Evolutionary conservation across 257 asterid species (phyloP), one percentile per base, ranked within the genome.

Genomic region (Eucommia ulmoides): DNA sequence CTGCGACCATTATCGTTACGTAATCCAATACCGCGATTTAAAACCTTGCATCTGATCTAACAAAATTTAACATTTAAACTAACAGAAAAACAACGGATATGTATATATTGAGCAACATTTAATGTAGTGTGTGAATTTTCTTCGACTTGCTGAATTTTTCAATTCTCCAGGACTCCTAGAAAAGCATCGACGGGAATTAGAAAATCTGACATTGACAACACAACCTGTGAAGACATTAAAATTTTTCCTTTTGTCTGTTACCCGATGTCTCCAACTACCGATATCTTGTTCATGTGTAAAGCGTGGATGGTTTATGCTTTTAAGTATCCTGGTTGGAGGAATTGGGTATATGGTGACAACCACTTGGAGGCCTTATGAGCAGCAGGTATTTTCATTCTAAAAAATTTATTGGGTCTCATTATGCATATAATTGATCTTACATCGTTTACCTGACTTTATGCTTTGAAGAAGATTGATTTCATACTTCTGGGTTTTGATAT

Each of bases 161-260:
- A n/a, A n/a, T 41, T 22, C 60, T 24, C 22, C 50, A 84, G 94
- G 75, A 51, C 72, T 81, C 60, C 85, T 65, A 42, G 50, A 52
- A 48, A 75, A 66, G 61, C 85, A 78, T 52, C 72, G 74, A 29
- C 68, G 63, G 63, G 94, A 83, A 61, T 56, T 80, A 56, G 79
- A 80, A 49, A 74, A 63, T 45, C 49, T 83, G 61, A 64, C 69
- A 26, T 66, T 83, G 66, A 59, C 62, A n/a, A 61, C 74, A 19
- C 94, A 78, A 53, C 94, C 93, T 1, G 26, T 75, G 42, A 77
- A 68, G 75, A 83, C 94, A 14, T 42, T 69, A 23, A 80, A 71
- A 69, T 67, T 75, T 62, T 83, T 78, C 59, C 22, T 54, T 60
- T 62, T 73, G 33, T 82, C 93, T 22, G 59, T 74, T 33, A 22